Evolutionary conservation across 441 rosid species (phyloP), one percentile per base, ranked within the genome.

Genomic region (Gossypium trilobum): DNA sequence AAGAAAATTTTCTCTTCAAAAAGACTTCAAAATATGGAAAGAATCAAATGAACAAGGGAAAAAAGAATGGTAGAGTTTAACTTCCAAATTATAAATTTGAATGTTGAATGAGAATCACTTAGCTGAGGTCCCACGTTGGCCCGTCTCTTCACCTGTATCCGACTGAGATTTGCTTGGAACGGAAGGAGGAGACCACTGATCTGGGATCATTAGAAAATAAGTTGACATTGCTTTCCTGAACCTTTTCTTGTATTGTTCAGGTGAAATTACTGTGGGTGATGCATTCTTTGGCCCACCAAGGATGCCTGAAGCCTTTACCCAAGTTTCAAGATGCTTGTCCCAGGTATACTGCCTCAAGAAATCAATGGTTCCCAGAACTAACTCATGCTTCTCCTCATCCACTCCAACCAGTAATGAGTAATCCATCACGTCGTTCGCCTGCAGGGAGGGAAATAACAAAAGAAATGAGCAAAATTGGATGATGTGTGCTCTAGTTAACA

Each of bases 331-430:
- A 82, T 90, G 97, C 81, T 95, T 95, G 82, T 95, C 99, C 99
- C 97, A 95, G 0, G 99, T 95, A 77, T 95, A 95, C 78, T 93
- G 99, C 79, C 99, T 89, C 91, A 95, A 82, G 87, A 88, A 95
- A 76, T 92, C 99, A 42, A 95, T 95, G 74, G 93, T 95, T 74
- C 99, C 98, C 5, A 95, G 87, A 22, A 93, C 96, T 74, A 95
- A 78, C 78, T 95, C 96, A 54, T 91, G 90, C 36, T 86, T 92
- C 85, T 87, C 90, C 77, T 90, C 88, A 64, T 95, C 99, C 82
- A 92, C 89, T 16, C 99, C 99, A 16, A 95, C 96, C 74, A 91
- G 82, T 62, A 95, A 77, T 1, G 97, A 95, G 83, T 92, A 95
- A 78, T 95, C 99, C 98, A 91, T 95, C 80, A 90, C 97, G 80